Evolutionary conservation across 2,329 filamentous ascomycete genomes (phyloP).

Genomic region (Basipetospora chlamydospora): DNA sequence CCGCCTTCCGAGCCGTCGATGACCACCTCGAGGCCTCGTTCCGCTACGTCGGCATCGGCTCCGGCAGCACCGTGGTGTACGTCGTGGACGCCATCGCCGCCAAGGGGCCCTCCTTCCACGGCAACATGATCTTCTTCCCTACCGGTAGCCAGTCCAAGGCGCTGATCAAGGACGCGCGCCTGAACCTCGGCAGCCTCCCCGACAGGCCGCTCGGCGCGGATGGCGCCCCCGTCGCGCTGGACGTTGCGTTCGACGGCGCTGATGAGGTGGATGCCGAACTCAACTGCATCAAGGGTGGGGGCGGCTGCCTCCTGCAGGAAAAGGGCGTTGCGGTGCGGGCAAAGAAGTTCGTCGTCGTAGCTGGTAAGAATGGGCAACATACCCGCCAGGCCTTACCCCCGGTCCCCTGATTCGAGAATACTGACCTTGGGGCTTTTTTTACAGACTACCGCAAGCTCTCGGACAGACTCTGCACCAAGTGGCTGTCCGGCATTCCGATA

Average conservation of each 20-base stretch:
- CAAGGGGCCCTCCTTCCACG: slow-evolving; percentile 37
- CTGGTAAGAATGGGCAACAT: slow-evolving; percentile 54
- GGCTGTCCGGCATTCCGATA: slow-evolving; percentile 71
- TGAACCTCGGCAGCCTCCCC: slow-evolving; percentile 66
- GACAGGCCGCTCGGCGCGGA: slow-evolving; percentile 46
- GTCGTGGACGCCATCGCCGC: slow-evolving; percentile 68
- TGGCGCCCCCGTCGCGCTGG: slow-evolving; percentile 40
- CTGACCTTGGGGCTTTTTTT: not conserved
- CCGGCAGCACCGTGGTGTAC: slow-evolving; percentile 69
- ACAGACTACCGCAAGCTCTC: slow-evolving; percentile 83
- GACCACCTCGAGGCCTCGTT: slow-evolving; percentile 53
- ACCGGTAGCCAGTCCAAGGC: slow-evolving; percentile 86
- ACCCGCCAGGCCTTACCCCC: not conserved
- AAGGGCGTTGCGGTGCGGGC: slow-evolving; percentile 82
- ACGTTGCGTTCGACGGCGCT: slow-evolving; percentile 90
- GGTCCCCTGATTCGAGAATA: not conserved
- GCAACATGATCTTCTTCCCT: slow-evolving; percentile 69
- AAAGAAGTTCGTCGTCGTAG: slow-evolving; percentile 76
- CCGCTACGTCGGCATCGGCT: slow-evolving; percentile 63
- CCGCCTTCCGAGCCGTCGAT: slow-evolving; percentile 58
- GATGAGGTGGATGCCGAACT: slow-evolving; percentile 92
- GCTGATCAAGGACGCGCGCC: slow-evolving; percentile 65
- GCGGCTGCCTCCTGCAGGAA: slow-evolving; percentile 95
- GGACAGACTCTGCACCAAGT: slow-evolving; percentile 55
- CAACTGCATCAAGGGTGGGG: slow-evolving; percentile 96